phyloP scores from a whole-genome alignment of 345 rosid genomes.

The Lepidium didymum region DNA sequence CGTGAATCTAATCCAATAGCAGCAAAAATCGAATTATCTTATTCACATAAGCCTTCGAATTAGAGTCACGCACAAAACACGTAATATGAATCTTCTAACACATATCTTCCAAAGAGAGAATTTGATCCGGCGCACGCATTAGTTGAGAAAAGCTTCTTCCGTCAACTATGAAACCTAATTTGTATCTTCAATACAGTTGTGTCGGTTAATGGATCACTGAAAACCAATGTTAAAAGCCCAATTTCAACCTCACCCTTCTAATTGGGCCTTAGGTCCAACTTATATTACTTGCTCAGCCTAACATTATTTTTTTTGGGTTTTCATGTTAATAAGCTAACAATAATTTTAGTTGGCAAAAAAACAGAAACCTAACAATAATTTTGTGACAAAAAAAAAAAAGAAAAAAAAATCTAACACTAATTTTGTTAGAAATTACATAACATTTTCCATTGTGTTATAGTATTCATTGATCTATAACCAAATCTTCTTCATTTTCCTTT shows the following conservation, averaged over 20 bases:
- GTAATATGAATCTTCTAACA: constrained; percentile 21
- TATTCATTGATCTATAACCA: too few species aligned
- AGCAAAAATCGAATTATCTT: neutral
- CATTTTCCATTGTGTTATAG: too few species aligned
- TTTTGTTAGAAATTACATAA: too few species aligned
- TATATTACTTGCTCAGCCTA: neutral
- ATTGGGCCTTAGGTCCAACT: neutral
- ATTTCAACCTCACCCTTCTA: neutral
- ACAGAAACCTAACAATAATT: too few species aligned
- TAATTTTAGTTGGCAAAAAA: too few species aligned
- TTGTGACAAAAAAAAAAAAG: too few species aligned
- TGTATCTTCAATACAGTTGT: neutral
- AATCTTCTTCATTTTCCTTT: too few species aligned
- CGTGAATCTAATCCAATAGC: constrained; percentile 31
- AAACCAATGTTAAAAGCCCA: neutral
- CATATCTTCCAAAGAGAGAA: neutral
- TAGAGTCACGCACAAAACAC: constrained; percentile 29
- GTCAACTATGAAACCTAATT: neutral
- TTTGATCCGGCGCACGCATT: neutral
- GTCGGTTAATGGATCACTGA: constrained; percentile 1
- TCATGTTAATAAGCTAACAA: too few species aligned
- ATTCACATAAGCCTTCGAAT: neutral
- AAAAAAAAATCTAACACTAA: too few species aligned
- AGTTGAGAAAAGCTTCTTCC: neutral
- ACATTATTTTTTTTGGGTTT: too few species aligned